Evolutionary conservation across 495 filamentous ascomycete species (phyloP), one percentile per base, ranked within the genome.

Genomic region (Penicillium arizonense): DNA sequence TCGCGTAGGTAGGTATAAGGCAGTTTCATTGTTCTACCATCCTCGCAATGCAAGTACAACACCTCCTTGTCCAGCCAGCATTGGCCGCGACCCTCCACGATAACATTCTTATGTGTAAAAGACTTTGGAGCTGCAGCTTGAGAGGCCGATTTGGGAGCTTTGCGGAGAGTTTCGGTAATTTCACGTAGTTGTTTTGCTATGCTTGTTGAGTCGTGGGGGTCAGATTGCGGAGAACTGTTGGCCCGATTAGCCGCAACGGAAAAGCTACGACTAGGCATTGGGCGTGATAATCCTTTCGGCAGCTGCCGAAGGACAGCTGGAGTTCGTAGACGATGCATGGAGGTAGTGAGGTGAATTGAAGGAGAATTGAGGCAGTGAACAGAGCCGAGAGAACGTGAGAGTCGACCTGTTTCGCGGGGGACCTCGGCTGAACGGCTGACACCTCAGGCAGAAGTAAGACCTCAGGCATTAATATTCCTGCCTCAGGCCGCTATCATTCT

Each of bases 1-100:
- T 97, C 92, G 28, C 92, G 87, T 14, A 96, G 80, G 65, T 83
- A 87, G 41, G 82, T 47, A 30, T 68, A 61, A n/a, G 56, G 50
- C 13, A 62, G 30, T 5, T 14, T 37, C 5, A 41, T 18, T 13
- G 30, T 10, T 14, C 20, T 35, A 3, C 6, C 28, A 0, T 32
- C 36, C 5, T n/a, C n/a, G 6, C 42, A 11, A 42, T 44, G 46
- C 34, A 59, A 21, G 13, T 44, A 41, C 13, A 59, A n/a, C 13
- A 30, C 44, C 5, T 41, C 44, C 23, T 23, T n/a, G 21, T 51
- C 42, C 14, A 52, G 42, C n/a, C 38, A 30, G 7, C 28, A 30
- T 30, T 30, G 28, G 8, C 28, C 28, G 5, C 8, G 28, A 30
- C 28, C 28, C 28, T 30, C 28, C 28, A 30, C 28, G 9, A 8